These are phyloP conservation scores for Psidium guajava DNA, from an alignment of 345 rosid genomes.

Conservation along the genomic window DNA sequence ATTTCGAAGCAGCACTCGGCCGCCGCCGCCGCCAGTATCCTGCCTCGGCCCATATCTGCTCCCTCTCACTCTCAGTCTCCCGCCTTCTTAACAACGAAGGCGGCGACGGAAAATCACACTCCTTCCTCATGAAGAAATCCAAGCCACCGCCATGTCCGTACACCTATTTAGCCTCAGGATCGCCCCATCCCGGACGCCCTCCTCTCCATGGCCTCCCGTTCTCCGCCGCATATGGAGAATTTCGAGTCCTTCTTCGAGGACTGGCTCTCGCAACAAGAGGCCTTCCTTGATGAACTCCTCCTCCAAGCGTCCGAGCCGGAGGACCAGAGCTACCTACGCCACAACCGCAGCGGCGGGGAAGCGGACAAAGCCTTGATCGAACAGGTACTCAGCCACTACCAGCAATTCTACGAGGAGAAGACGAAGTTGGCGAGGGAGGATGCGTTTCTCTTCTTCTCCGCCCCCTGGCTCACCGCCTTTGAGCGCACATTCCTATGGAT, in stretches of 20 bases:
- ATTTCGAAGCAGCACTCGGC: background rate
- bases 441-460: constrained; percentile 17
- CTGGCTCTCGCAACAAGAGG: constrained; percentile 16
- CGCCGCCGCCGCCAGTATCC: background rate
- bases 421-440: constrained; percentile 1
- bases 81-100: background rate
- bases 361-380: constrained; percentile 3
- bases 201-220: background rate
- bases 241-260: constrained; percentile 16
- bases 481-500: constrained; percentile 25
- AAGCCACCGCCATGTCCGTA: background rate
- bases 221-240: background rate
- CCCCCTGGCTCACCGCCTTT: constrained; percentile 30
- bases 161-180: background rate
- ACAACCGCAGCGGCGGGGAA: background rate
- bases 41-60: background rate
- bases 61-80: background rate
- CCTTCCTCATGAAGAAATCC: background rate
- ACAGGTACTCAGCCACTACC: constrained; percentile 15
- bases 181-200: background rate
- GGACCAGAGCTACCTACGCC: background rate
- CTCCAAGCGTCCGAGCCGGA: background rate
- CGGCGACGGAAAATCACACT: background rate
- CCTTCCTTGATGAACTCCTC: constrained; percentile 9
- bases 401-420: constrained; percentile 17